Conservation (phyloP, 1,284 basidiomycete genomes). For the Trametes sp. region DNA sequence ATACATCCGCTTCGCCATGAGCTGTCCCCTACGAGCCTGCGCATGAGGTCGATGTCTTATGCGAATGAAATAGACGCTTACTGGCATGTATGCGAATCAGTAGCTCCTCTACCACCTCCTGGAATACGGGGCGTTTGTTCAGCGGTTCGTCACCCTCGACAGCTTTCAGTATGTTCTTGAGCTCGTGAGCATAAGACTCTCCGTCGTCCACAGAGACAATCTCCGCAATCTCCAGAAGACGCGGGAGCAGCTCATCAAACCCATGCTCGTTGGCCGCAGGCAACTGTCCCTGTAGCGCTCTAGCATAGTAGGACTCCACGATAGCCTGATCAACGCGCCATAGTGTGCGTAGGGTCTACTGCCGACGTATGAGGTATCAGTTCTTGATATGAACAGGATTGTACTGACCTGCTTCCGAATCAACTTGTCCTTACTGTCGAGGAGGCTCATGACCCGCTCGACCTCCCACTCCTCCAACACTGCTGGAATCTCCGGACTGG, state of each 20-base stretch:
- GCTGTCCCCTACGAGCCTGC: constrained; percentile 45
- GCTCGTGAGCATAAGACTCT: constrained; percentile 61
- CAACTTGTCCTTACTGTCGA: constrained; percentile 64
- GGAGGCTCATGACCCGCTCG: constrained; percentile 67
- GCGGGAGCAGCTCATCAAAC: constrained; percentile 48
- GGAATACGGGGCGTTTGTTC: constrained; percentile 53
- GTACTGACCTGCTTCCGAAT: constrained; percentile 62
- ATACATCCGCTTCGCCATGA: constrained; percentile 58
- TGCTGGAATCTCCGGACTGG: constrained; percentile 52
- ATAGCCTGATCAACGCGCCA: constrained; percentile 62
- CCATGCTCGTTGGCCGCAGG: constrained; percentile 43
- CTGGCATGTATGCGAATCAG: constrained; percentile 57
- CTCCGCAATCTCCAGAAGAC: constrained; percentile 65
- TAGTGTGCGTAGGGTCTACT: constrained; percentile 65
- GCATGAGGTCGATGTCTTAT: too few species aligned
- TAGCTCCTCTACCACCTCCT: constrained; percentile 61
- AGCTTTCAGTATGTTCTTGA: constrained; percentile 54
- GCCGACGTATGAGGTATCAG: constrained; percentile 4
- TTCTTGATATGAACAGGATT: background rate
- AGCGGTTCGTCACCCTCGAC: constrained; percentile 48
- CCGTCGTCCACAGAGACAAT: constrained; percentile 59
- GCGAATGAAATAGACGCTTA: constrained; percentile 40
- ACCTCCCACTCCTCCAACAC: constrained; percentile 74
- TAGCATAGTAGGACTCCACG: constrained; percentile 60
- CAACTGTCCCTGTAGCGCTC: constrained; percentile 51